phyloP scores from a whole-genome alignment of 2,329 filamentous ascomycete species.

The Fusarium nodosum region DNA sequence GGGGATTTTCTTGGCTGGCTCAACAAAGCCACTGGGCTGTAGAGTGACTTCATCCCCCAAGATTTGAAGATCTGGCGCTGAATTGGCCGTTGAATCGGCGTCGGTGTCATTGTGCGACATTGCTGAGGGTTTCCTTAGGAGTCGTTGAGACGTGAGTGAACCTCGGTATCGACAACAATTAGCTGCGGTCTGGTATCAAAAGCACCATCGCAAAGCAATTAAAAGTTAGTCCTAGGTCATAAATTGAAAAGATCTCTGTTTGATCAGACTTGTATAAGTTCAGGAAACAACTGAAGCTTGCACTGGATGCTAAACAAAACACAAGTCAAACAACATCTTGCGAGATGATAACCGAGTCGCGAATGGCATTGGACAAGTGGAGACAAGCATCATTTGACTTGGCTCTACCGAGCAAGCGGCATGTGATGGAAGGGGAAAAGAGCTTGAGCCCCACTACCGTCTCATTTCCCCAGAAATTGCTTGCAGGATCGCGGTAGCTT shows the following conservation, averaged over 20 bases:
- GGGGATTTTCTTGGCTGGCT: slow-evolving; percentile 60
- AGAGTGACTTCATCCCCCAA: slow-evolving; percentile 80
- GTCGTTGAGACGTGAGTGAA: slow-evolving; percentile 18
- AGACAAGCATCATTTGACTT: slow-evolving; percentile 33
- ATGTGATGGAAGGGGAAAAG: slow-evolving; percentile 47
- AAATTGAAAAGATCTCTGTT: slow-evolving; percentile 7
- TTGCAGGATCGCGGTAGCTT: slow-evolving; percentile 32
- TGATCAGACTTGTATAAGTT: slow-evolving; percentile 26
- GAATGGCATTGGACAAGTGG: slow-evolving; percentile 47
- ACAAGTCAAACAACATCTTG: slow-evolving; percentile 5
- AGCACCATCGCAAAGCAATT: slow-evolving; percentile 40
- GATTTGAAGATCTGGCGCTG: slow-evolving; percentile 82
- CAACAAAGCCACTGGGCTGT: slow-evolving; percentile 78
- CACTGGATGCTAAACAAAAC: slow-evolving; percentile 1
- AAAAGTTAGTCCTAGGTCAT: slow-evolving; percentile 14
- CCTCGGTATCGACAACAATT: slow-evolving; percentile 34
- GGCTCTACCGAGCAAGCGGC: slow-evolving; percentile 42
- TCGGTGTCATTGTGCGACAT: slow-evolving; percentile 53
- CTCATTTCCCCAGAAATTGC: slow-evolving; percentile 41
- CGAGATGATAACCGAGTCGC: slow-evolving; percentile 28
- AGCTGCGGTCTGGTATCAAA: slow-evolving; percentile 34
- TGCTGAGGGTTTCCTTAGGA: slow-evolving; percentile 16
- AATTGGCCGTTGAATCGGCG: slow-evolving; percentile 54
- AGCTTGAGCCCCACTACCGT: slow-evolving; percentile 40
- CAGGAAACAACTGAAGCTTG: slow-evolving; percentile 23